Conservation (phyloP, 2,329 filamentous ascomycete species). For the Diaporthe sp. region DNA sequence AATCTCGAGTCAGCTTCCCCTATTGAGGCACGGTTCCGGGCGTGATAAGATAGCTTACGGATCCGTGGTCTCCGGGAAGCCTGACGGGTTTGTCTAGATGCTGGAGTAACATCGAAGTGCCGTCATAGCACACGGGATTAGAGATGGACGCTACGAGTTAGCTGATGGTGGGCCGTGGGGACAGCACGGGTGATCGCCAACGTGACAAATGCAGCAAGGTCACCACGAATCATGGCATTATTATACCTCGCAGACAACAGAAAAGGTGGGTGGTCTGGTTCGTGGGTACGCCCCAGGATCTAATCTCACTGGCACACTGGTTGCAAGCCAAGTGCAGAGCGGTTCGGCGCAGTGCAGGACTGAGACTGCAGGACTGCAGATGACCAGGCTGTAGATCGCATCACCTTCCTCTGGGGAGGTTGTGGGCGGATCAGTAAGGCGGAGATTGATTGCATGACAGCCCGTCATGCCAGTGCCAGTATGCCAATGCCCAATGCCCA, state of each 20-base stretch:
- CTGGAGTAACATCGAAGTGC: slow-evolving; percentile 14
- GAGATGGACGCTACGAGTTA: slow-evolving; percentile 19
- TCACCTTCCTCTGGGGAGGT: slow-evolving; percentile 7
- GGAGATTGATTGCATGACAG: slow-evolving; percentile 31
- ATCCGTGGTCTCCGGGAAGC: slow-evolving; percentile 16
- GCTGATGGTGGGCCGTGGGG: slow-evolving; percentile 25
- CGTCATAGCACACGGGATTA: slow-evolving; percentile 32
- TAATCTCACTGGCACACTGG: background rate
- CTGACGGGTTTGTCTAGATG: slow-evolving; percentile 16
- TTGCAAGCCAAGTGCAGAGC: background rate
- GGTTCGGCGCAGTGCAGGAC: slow-evolving; percentile 1
- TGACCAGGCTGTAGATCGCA: slow-evolving; percentile 35
- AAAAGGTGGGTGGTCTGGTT: background rate
- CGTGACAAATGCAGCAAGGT: slow-evolving; percentile 24
- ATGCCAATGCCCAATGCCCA: slow-evolving; percentile 20
- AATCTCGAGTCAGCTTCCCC: slow-evolving; percentile 12
- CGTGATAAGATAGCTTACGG: slow-evolving; percentile 21
- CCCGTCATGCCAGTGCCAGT: slow-evolving; percentile 14
- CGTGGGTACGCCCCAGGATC: background rate
- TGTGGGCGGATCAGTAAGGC: slow-evolving; percentile 31
- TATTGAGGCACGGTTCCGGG: slow-evolving; percentile 10
- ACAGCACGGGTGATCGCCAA: slow-evolving; percentile 27
- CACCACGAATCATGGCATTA: slow-evolving; percentile 24
- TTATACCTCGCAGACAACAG: background rate
- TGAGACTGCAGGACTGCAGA: slow-evolving; percentile 25